Conservation (phyloP, 2,329 filamentous ascomycete genomes). For the Xylaria sp. region DNA sequence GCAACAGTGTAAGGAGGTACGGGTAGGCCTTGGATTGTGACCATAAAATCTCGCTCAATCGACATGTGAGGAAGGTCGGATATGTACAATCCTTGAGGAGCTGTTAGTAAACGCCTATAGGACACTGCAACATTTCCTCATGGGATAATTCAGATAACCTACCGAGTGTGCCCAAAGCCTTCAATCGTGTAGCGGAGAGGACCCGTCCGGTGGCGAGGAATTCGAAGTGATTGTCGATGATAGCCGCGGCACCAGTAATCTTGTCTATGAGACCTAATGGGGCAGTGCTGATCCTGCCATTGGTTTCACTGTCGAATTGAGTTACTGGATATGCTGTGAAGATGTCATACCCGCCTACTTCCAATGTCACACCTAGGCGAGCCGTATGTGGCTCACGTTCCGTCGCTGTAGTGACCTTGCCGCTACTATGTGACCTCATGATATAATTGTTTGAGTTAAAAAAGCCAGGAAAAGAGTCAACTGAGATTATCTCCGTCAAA, state of each 20-base stretch:
- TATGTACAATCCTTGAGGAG: constrained; percentile 74
- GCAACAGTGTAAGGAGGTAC: constrained; percentile 74
- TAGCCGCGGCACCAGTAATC: constrained; percentile 87
- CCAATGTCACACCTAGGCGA: constrained; percentile 71
- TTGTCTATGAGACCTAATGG: constrained; percentile 84
- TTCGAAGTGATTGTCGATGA: constrained; percentile 70
- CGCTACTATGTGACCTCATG: constrained; percentile 75
- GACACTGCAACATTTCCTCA: background rate
- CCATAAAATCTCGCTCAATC: constrained; percentile 74
- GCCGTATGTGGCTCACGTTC: constrained; percentile 55
- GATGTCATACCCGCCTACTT: constrained; percentile 79
- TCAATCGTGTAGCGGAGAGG: constrained; percentile 74
- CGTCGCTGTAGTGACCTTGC: constrained; percentile 66
- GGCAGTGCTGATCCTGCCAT: constrained; percentile 64
- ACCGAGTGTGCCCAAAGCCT: constrained; percentile 81
- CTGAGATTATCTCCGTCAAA: constrained; percentile 74
- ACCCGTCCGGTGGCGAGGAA: constrained; percentile 67
- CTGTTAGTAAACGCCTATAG: constrained; percentile 28
- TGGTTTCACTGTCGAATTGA: constrained; percentile 60
- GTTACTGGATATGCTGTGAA: constrained; percentile 77
- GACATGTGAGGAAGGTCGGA: constrained; percentile 71
- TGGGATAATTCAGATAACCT: constrained; percentile 42
- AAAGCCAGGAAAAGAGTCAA: constrained; percentile 79
- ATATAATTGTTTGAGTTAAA: constrained; percentile 70
- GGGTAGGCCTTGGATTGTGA: constrained; percentile 76